Percentiles rank a stretch among this genome's conserved stretches.
Evolutionary conservation across 768 basidiomycete species (phyloP).

Genomic region (Boletus rubroflammeus): DNA sequence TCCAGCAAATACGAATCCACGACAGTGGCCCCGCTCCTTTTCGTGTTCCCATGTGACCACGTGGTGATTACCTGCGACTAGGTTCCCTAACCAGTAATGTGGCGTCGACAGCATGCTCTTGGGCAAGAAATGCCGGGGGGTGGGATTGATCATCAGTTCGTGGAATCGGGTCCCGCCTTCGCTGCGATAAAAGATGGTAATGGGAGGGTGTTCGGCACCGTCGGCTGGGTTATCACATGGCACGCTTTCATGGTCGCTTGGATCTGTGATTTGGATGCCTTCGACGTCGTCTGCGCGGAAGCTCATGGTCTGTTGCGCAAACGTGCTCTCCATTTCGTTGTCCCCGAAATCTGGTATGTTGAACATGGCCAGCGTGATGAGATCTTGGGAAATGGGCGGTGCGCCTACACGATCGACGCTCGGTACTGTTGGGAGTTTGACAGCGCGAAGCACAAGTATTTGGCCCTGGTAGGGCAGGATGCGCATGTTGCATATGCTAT

Average conservation of each 20-base stretch:
- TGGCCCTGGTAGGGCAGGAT: conserved; percentile 49
- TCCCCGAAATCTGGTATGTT: conserved; percentile 30
- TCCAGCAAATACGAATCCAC: conserved; percentile 32
- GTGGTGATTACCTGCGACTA: conserved; percentile 25
- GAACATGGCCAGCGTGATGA: conserved; percentile 32
- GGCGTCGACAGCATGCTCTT: conserved; percentile 24
- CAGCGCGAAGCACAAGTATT: conserved; percentile 48
- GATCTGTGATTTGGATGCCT: conserved; percentile 34
- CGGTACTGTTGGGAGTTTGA: conserved; percentile 21
- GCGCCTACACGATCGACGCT: conserved; percentile 1
- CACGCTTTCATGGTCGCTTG: conserved; percentile 20
- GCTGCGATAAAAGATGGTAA: conserved; percentile 34
- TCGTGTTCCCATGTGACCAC: conserved; percentile 27
- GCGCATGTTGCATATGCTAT: conserved; percentile 50
- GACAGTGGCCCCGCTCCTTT: conserved; percentile 20
- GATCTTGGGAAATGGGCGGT: conserved; percentile 23
- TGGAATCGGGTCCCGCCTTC: conserved; percentile 27
- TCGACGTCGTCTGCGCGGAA: conserved; percentile 33
- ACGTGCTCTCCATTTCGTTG: conserved; percentile 24
- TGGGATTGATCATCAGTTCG: conserved; percentile 30
- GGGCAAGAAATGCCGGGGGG: conserved; percentile 19
- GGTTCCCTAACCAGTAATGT: conserved; percentile 29
- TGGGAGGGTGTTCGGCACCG: conserved; percentile 28
- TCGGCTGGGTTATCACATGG: conserved; percentile 15
- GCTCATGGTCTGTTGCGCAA: conserved; percentile 27